Percentiles rank a stretch among this genome's conserved stretches.
phyloP scores from a whole-genome alignment of 148 eudicot genomes.

The Beta vulgaris region DNA sequence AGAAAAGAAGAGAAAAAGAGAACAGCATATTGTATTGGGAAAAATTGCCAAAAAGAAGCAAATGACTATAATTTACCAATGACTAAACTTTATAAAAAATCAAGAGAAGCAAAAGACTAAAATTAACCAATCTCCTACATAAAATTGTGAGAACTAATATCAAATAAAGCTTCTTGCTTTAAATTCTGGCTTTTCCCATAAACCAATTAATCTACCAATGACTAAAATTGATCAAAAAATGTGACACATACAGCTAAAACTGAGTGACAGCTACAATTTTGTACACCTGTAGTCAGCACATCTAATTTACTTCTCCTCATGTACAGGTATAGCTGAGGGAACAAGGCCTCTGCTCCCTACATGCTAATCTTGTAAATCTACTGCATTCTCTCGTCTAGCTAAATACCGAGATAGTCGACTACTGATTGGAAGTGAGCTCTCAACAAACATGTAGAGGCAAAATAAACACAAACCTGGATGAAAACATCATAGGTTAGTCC shows the following conservation, averaged over 20 bases:
- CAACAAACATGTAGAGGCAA: constrained; percentile 66
- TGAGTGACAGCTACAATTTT: background rate
- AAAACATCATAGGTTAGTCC: constrained; percentile 5
- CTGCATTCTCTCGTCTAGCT: constrained; percentile 46
- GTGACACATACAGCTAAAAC: background rate
- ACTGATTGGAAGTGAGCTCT: constrained; percentile 52
- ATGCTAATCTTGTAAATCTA: constrained; percentile 33
- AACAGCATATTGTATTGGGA: too few species aligned
- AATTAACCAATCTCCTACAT: too few species aligned
- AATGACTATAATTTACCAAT: too few species aligned
- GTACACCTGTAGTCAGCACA: background rate
- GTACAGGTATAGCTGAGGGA: constrained; percentile 18
- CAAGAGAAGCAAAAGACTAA: too few species aligned
- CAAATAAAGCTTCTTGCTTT: background rate
- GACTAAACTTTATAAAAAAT: too few species aligned
- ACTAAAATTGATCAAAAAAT: background rate
- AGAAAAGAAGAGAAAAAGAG: too few species aligned
- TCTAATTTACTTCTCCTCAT: background rate
- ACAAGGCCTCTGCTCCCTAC: constrained; percentile 19
- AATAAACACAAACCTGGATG: constrained; percentile 77
- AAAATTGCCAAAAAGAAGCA: too few species aligned
- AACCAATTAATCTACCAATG: background rate
- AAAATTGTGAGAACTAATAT: background rate
- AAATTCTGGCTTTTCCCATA: background rate
- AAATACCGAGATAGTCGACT: constrained; percentile 40